Evolutionary conservation across 2,329 filamentous ascomycete species (phyloP).

Genomic region (Nigrograna mackinnonii): DNA sequence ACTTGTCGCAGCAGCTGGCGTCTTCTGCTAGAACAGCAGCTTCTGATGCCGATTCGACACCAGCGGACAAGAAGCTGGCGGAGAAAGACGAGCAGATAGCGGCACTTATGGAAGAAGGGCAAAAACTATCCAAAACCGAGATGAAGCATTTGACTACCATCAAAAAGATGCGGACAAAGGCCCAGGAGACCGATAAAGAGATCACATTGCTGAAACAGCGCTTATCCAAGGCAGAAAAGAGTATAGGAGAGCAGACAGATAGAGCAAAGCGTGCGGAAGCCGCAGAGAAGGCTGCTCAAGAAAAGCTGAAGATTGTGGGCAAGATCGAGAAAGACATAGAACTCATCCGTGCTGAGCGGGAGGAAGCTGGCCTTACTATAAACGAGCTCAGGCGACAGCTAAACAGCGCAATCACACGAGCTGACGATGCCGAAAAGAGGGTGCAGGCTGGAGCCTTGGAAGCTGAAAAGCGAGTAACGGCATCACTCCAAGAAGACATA

Average conservation of each 20-base stretch:
- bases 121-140: constrained; percentile 83
- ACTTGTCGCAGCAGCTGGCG: constrained; percentile 78
- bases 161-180: constrained; percentile 70
- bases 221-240: constrained; percentile 67
- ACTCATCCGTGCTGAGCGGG: constrained; percentile 63
- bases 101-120: constrained; percentile 87
- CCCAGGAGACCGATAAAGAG: constrained; percentile 55
- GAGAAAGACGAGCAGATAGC: constrained; percentile 93
- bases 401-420: constrained; percentile 67
- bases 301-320: constrained; percentile 56
- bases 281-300: constrained; percentile 58
- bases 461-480: constrained; percentile 61
- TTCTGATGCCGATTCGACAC: constrained; percentile 24
- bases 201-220: constrained; percentile 60
- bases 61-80: constrained; percentile 73
- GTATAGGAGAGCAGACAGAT: constrained; percentile 63
- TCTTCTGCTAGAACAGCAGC: constrained; percentile 75
- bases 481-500: constrained; percentile 67
- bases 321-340: constrained; percentile 63
- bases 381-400: constrained; percentile 71
- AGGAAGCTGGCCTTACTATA: constrained; percentile 67
- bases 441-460: constrained; percentile 70
- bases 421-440: constrained; percentile 68
- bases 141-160: constrained; percentile 82
- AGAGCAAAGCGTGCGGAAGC: constrained; percentile 65